Percentiles rank a stretch among this genome's conserved stretches.
These are phyloP conservation scores for Hypoxylon sp. DNA, from an alignment of 2,329 filamentous ascomycete genomes.

Conservation along the genomic window DNA sequence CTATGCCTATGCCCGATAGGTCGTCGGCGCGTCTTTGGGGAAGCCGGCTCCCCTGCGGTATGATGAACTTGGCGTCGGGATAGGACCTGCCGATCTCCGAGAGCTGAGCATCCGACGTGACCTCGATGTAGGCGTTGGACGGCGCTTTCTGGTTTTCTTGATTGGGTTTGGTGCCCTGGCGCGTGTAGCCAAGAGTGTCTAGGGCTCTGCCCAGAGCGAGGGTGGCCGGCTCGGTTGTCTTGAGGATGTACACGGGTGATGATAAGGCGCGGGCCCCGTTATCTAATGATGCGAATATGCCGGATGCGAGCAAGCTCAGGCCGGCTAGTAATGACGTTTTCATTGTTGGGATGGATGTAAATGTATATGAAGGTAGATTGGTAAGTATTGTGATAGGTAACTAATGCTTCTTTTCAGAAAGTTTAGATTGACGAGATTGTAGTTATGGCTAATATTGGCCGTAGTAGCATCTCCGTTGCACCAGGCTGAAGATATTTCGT, in stretches of 20 bases:
- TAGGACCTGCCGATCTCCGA: conserved; percentile 41
- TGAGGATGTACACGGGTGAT: conserved; percentile 48
- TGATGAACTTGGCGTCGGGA: conserved; percentile 49
- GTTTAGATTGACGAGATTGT: not conserved
- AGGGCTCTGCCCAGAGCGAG: conserved; percentile 45
- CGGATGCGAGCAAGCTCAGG: conserved; percentile 26
- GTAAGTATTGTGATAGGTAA: not conserved
- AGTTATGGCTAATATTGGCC: conserved; percentile 1
- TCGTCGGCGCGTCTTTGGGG: not conserved
- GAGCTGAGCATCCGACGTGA: conserved; percentile 40
- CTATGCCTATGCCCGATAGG: not conserved
- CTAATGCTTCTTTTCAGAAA: not conserved
- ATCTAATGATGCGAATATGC: conserved; percentile 12
- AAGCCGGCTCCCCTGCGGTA: conserved; percentile 33
- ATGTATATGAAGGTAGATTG: not conserved
- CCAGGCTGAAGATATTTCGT: conserved; percentile 2
- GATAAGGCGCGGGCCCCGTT: conserved; percentile 10
- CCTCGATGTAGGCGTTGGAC: conserved; percentile 43
- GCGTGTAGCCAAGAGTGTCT: conserved; percentile 47
- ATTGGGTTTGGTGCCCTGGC: conserved; percentile 14
- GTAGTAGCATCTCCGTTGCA: not conserved
- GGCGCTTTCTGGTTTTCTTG: conserved; percentile 3
- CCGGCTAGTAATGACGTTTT: conserved; percentile 16
- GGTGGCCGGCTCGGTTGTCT: conserved; percentile 41
- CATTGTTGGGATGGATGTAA: conserved; percentile 15